Base-by-base conservation (phyloP, 73 alveolate species). In the Tetrahymena thermophila region DNA sequence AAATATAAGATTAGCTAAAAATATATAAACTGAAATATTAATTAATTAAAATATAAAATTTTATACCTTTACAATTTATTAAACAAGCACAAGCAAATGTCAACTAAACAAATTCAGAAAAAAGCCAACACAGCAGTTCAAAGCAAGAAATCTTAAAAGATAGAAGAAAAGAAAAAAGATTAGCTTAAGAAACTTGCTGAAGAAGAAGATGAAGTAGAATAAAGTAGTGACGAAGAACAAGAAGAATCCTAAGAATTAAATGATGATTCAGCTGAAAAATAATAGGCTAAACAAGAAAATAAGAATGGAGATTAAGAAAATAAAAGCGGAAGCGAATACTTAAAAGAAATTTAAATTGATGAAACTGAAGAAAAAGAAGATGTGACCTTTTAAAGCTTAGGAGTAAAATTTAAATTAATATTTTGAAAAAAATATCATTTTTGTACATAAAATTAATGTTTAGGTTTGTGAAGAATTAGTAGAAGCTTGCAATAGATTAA, bases 401-500 rank as follows among this genome's bases (percentile, higher is more conserved):
- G 89, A 71, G 89, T 71, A 71, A 71, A 19, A 71, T 23, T 71
- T 0, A 28, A 19, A 25, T 28, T 7, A 0, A 7, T 23, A 19
- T 71, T 28, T 71, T n/a, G n/a, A 25, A n/a, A 17, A 31, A 71
- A 71, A 71, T 23, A 25, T 8, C 0, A 71, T 25, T 71, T 23
- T 71, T 71, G 40, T 0, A 28, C 21, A n/a, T 23, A 71, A 71
- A 28, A 28, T 31, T 6, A 25, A 9, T 42, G 11, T 42, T 25
- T 71, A 71, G 89, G 98, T 98, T 25, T 98, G 99, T 96, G 96
- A 96, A 43, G 99, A 98, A 96, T 85, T 98, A 93, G 97, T 99
- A 94, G 98, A 96, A 38, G 99, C 99, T 35, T 85, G 98, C 35
- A 97, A 96, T 38, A 94, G 94, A 95, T 95, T 99, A 95, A 98